A percentile compares a stretch with the other conserved stretches of the same genome.
These are phyloP conservation scores for Astragalus membranaceus DNA, from an alignment of 306 rosid genomes.

Conservation along the genomic window DNA sequence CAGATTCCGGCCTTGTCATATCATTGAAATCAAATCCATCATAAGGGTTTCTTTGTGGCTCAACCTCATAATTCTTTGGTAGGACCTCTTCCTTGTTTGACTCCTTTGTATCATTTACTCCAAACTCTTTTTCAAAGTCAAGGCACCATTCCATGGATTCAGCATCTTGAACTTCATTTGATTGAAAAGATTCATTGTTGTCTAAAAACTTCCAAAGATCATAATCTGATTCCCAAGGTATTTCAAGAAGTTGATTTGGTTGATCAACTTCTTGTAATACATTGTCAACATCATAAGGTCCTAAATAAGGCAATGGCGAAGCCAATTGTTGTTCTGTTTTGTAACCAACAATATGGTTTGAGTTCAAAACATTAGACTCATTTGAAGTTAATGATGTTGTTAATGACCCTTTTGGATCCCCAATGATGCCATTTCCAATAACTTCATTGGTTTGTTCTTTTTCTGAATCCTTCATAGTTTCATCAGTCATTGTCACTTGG, in stretches of 20 bases:
- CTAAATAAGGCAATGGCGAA: constrained; percentile 24
- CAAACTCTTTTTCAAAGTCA: constrained; percentile 56
- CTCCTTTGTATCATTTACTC: constrained; percentile 32
- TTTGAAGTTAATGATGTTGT: constrained; percentile 24
- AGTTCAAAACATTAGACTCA: constrained; percentile 40
- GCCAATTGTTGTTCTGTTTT: constrained; percentile 25
- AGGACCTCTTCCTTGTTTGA: constrained; percentile 4
- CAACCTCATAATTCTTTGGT: constrained; percentile 21
- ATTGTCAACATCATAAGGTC: constrained; percentile 19
- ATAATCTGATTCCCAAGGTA: constrained; percentile 47
- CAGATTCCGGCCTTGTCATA: constrained; percentile 18
- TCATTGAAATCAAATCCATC: constrained; percentile 22
- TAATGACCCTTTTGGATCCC: constrained; percentile 28
- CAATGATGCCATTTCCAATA: not conserved
- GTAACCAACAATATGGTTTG: constrained; percentile 16
- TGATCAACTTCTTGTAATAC: constrained; percentile 29
- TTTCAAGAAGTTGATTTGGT: constrained; percentile 20
- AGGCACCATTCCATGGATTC: constrained; percentile 43
- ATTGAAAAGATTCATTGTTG: constrained; percentile 17
- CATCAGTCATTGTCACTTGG: not conserved
- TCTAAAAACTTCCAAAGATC: constrained; percentile 71
- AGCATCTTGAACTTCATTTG: constrained; percentile 21
- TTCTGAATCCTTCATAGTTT: not conserved
- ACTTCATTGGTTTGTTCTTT: constrained; percentile 24
- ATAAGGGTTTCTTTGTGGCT: constrained; percentile 15